A percentile compares a stretch with the other conserved stretches of the same genome.
Evolutionary conservation across 1,284 basidiomycete species (phyloP).

Genomic region (Abortiporus biennis): DNA sequence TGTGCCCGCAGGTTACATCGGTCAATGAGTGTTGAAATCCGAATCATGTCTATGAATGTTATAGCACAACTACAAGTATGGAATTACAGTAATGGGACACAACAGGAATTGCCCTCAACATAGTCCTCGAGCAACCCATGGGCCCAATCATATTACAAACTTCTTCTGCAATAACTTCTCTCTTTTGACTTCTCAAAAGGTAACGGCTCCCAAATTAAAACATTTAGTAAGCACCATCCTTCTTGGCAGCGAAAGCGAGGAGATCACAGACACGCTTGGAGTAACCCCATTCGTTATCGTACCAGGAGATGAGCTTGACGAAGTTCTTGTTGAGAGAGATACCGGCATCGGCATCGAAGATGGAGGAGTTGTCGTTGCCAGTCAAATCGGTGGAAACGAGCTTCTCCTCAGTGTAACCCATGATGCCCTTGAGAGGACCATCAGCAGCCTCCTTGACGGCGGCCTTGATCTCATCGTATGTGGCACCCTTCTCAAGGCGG

Average conservation of each 20-base stretch:
- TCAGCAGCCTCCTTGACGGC: slow-evolving; percentile 82
- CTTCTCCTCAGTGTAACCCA: slow-evolving; percentile 93
- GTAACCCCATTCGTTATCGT: slow-evolving; percentile 98
- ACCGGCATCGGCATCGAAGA: slow-evolving; percentile 92
- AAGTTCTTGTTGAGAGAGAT: slow-evolving; percentile 93
- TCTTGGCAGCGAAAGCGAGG: slow-evolving; percentile 76
- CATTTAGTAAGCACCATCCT: slow-evolving; percentile 44
- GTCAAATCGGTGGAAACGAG: slow-evolving; percentile 96
- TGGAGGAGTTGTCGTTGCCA: slow-evolving; percentile 72
- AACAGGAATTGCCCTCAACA: too few relatives aligned
- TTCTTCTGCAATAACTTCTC: too few relatives aligned
- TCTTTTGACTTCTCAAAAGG: too few relatives aligned
- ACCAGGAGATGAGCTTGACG: slow-evolving; percentile 95
- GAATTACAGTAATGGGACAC: too few relatives aligned
- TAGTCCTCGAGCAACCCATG: too few relatives aligned
- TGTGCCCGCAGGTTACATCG: too few relatives aligned
- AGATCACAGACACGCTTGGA: slow-evolving; percentile 93
- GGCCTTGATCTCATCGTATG: slow-evolving; percentile 91
- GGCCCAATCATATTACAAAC: too few relatives aligned
- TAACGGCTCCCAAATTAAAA: too few relatives aligned
- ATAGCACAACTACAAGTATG: too few relatives aligned
- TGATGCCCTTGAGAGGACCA: slow-evolving; percentile 72
- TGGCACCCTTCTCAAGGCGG: slow-evolving; percentile 82
- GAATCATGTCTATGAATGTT: too few relatives aligned
- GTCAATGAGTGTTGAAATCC: too few relatives aligned